Evolutionary conservation across 208 protist species (phyloP).

Genomic region (Trypanosoma boissoni): DNA sequence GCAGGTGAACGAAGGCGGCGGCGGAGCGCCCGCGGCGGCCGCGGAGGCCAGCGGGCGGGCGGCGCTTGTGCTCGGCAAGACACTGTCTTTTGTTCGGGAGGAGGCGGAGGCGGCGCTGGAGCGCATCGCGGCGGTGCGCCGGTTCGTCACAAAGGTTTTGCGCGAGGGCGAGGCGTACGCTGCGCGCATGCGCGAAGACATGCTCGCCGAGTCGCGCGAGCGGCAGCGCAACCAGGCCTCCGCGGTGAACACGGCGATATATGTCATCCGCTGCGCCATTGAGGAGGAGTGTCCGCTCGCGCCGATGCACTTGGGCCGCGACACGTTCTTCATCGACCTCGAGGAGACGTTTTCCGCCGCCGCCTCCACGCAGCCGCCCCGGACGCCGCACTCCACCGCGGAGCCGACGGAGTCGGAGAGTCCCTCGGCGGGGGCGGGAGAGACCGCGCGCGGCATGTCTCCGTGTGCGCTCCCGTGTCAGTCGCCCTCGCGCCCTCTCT

Average conservation of each 20-base stretch:
- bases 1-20: too few relatives aligned
- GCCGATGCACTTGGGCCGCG: conserved; percentile 77
- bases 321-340: conserved; percentile 62
- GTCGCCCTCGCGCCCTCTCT: too few relatives aligned
- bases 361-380: background rate
- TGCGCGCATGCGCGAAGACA: conserved; percentile 23
- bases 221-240: conserved; percentile 40
- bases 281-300: conserved; percentile 61
- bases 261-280: conserved; percentile 66
- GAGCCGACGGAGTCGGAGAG: too few relatives aligned
- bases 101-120: conserved; percentile 33
- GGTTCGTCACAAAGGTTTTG: conserved; percentile 42
- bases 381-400: background rate
- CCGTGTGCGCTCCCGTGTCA: too few relatives aligned
- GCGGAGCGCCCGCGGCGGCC: conserved; percentile 12
- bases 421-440: too few relatives aligned
- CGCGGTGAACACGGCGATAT: conserved; percentile 84
- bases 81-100: conserved; percentile 24
- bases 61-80: conserved; percentile 28
- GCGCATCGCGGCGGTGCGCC: conserved; percentile 39
- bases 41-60: conserved; percentile 26
- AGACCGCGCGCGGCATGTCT: too few relatives aligned
- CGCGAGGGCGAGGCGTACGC: conserved; percentile 42
- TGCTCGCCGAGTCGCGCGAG: conserved; percentile 19
- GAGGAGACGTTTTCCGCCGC: background rate